Conservation (phyloP, 2,329 filamentous ascomycete genomes). For the Xylariaceae sp. region DNA sequence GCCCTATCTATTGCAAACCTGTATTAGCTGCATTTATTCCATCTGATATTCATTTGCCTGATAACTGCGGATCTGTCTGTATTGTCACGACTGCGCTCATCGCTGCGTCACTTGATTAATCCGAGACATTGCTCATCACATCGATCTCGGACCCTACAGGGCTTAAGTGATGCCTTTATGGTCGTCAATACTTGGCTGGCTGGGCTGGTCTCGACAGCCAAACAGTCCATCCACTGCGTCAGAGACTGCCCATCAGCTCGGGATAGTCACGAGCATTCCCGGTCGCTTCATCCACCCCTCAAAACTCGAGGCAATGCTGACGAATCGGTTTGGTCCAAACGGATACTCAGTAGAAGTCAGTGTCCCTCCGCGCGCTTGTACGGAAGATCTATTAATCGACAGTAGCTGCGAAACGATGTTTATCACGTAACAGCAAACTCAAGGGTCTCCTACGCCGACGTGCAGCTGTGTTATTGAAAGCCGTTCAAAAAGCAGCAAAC, state of each 20-base stretch:
- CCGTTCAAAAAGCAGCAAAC: too few relatives aligned
- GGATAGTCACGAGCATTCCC: constrained; percentile 3
- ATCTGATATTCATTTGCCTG: too few relatives aligned
- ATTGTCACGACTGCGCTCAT: too few relatives aligned
- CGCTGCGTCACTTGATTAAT: neutral
- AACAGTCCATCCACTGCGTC: neutral
- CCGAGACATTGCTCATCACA: neutral
- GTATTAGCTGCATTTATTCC: too few relatives aligned
- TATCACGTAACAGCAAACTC: constrained; percentile 5
- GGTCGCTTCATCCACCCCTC: constrained; percentile 9
- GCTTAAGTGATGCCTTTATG: too few relatives aligned
- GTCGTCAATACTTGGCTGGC: neutral
- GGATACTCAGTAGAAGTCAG: constrained; percentile 10
- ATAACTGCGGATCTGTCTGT: too few relatives aligned
- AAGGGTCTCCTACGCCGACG: constrained; percentile 4
- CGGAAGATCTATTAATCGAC: neutral
- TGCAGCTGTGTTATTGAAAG: constrained; percentile 5
- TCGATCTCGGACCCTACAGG: too few relatives aligned
- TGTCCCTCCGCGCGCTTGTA: neutral
- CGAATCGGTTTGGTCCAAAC: constrained; percentile 5
- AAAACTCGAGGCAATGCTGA: constrained; percentile 6
- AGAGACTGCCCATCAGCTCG: neutral
- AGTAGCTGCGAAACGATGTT: constrained; percentile 8
- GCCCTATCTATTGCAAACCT: too few relatives aligned
- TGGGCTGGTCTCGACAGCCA: neutral